Evolutionary conservation across 2,329 filamentous ascomycete species (phyloP).

Genomic region (Drechmeria coniospora): DNA sequence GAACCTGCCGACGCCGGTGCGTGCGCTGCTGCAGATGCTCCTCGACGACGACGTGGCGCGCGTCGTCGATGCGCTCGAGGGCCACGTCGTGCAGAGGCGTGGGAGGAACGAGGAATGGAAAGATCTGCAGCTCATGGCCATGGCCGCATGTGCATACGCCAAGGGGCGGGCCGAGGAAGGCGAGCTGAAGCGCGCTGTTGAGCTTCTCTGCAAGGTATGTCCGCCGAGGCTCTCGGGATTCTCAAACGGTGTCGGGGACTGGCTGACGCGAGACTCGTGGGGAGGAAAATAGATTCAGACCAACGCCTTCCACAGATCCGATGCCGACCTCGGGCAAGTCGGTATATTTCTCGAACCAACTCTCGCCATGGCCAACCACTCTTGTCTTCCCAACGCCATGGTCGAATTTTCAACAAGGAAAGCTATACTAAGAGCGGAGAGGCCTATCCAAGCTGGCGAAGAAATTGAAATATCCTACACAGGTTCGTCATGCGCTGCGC

Average conservation of each 20-base stretch:
- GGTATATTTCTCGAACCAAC: constrained; percentile 41
- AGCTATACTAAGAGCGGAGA: constrained; percentile 34
- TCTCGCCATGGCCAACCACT: constrained; percentile 47
- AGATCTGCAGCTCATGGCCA: constrained; percentile 34
- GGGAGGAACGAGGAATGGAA: constrained; percentile 24
- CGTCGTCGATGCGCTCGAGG: constrained; percentile 26
- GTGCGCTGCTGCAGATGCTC: constrained; percentile 37
- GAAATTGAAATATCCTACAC: constrained; percentile 49
- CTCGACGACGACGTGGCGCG: constrained; percentile 19
- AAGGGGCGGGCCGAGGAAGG: constrained; percentile 20
- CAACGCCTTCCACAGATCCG: constrained; percentile 43
- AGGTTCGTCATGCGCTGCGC: constrained; percentile 24
- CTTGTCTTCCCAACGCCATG: constrained; percentile 43
- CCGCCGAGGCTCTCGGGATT: background rate
- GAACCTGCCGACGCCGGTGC: constrained; percentile 38
- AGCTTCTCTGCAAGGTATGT: constrained; percentile 38
- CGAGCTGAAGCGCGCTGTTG: constrained; percentile 23
- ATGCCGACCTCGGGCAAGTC: constrained; percentile 33
- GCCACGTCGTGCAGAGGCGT: constrained; percentile 22
- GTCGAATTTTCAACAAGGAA: constrained; percentile 38
- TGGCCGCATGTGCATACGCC: constrained; percentile 24
- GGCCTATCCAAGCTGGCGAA: constrained; percentile 31
- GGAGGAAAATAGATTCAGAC: constrained; percentile 33
- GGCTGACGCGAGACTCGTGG: constrained; percentile 3
- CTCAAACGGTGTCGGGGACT: background rate